Evolutionary conservation across 2,329 filamentous ascomycete species (phyloP), one percentile per base, ranked within the genome.

Genomic region (Cucurbitaria berberidis): DNA sequence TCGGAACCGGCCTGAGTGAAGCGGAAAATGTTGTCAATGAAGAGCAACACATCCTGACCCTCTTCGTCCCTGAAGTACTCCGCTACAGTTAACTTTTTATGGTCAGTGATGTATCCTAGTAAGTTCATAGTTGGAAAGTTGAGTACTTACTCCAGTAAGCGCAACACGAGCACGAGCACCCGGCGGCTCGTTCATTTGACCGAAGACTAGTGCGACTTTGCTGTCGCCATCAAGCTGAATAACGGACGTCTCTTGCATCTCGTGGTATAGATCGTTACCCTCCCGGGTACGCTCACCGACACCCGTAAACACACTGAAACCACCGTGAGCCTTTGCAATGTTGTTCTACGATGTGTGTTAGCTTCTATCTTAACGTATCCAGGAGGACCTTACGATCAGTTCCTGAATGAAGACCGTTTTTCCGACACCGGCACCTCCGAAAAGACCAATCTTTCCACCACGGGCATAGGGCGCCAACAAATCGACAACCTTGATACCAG

Each of bases 351-450:
- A 29, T 26, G 13, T 8, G n/a, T 48, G 63, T 77, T 64, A 77
- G 66, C 57, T 42, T 4, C 18, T 44, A 45, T n/a, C n/a, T n/a
- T n/a, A n/a, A n/a, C n/a, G n/a, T n/a, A n/a, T n/a, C n/a, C n/a
- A n/a, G n/a, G 10, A 32, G n/a, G 2, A 54, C 18, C 84, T 74
- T 81, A 88, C 86, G 85, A 99, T 99, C 78, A 99, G 84, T 85
- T 99, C 95, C 87, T 99, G 95, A 81, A 99, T 99, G 86, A 98
- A 99, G 79, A 99, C 95, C 80, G 95, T 99, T 90, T 99, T 99
- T 82, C 95, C 95, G 86, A 99, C 95, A 96, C 95, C 95, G 75
- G 95, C 95, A 93, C 95, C 95, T 84, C 95, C 95, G 84, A 99
- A 99, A 72, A 99, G 92, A 91, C 95, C 95, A 87, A 99, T 99